Conservation (phyloP, 176 grass and related monocot genomes). For the Tillandsia leiboldiana region DNA sequence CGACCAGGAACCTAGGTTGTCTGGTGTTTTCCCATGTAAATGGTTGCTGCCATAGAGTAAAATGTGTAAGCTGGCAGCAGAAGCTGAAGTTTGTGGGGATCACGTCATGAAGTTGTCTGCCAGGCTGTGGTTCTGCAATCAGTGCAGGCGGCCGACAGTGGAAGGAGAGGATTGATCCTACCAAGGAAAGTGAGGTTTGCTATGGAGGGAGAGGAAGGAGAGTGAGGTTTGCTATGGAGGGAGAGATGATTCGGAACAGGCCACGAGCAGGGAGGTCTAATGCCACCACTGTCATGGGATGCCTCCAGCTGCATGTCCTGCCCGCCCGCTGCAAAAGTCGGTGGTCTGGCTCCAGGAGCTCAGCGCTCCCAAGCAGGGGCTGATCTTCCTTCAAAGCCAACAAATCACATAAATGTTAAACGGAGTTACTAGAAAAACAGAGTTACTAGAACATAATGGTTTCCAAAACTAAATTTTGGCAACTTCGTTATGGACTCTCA, state of each 20-base stretch:
- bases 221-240: neutral
- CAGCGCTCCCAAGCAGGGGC: too few relatives aligned
- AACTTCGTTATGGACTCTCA: too few relatives aligned
- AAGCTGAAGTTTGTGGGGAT: neutral
- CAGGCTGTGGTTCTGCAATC: too few relatives aligned
- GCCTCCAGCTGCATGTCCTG: slow-evolving; percentile 3
- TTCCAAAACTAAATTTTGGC: too few relatives aligned
- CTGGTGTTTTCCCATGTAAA: slow-evolving; percentile 18
- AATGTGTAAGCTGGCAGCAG: neutral
- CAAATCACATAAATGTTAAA: too few relatives aligned
- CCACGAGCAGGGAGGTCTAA: slow-evolving; percentile 7
- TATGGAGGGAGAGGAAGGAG: neutral
- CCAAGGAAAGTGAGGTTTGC: too few relatives aligned
- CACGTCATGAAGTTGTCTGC: too few relatives aligned
- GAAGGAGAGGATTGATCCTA: too few relatives aligned
- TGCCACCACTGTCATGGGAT: neutral
- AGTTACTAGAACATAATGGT: too few relatives aligned
- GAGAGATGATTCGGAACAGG: slow-evolving; percentile 11
- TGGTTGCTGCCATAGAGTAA: slow-evolving; percentile 12
- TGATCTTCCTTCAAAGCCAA: too few relatives aligned
- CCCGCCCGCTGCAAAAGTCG: slow-evolving; percentile 5
- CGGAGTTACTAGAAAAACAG: too few relatives aligned
- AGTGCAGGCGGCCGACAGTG: too few relatives aligned
- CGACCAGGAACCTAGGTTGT: neutral
- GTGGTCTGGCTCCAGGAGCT: neutral